A percentile compares a stretch with the other conserved stretches of the same genome.
Conservation (phyloP, 805 yeast species). For the Wickerhamomyces tratensis region DNA sequence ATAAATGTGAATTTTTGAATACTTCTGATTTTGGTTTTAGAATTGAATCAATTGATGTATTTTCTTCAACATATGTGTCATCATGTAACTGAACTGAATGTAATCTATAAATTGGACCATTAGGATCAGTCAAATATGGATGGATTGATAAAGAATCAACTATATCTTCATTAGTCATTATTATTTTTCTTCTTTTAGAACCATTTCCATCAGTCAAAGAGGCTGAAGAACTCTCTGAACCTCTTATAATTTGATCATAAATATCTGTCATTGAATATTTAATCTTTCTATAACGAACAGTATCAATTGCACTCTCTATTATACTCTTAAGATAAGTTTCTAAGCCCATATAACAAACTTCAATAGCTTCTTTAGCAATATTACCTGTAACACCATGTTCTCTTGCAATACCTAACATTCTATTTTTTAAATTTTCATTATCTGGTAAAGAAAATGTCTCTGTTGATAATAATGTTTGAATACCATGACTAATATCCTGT, state of each 20-base stretch:
- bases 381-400: conserved; percentile 85
- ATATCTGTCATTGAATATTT: conserved; percentile 26
- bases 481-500: conserved; percentile 82
- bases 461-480: conserved; percentile 70
- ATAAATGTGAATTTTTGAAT: neutral
- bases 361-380: conserved; percentile 70
- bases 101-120: conserved; percentile 48
- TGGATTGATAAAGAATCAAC: conserved; percentile 51
- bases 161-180: conserved; percentile 57
- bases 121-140: conserved; percentile 62
- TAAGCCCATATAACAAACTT: conserved; percentile 67
- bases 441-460: conserved; percentile 83
- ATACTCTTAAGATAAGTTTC: conserved; percentile 72
- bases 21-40: conserved; percentile 6
- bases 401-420: conserved; percentile 75
- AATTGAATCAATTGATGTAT: conserved; percentile 13
- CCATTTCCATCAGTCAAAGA: neutral
- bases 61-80: conserved; percentile 27
- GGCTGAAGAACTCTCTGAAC: too few relatives aligned
- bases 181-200: conserved; percentile 20
- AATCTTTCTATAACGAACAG: conserved; percentile 50
- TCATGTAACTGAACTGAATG: conserved; percentile 41
- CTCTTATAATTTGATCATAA: neutral
- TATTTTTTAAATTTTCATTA: conserved; percentile 48
- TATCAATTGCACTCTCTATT: conserved; percentile 65